Evolutionary conservation across 2,329 filamentous ascomycete species (phyloP).

Genomic region (Cytospora piceicola): DNA sequence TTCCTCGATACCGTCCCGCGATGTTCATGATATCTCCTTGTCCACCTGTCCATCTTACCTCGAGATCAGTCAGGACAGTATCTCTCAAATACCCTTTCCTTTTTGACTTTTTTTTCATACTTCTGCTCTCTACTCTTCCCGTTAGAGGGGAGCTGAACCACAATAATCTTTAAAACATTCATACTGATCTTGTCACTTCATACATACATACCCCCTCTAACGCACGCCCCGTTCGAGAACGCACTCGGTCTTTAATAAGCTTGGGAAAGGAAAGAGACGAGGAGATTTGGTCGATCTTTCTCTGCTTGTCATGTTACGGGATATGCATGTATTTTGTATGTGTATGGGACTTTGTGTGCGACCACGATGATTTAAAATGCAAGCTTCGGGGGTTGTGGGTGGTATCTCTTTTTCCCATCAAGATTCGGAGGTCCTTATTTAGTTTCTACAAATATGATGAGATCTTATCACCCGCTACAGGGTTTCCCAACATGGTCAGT

Average conservation of each 20-base stretch:
- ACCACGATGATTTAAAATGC: not conserved
- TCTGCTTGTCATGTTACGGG: not conserved
- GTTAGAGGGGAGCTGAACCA: not conserved
- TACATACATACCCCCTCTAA: not conserved
- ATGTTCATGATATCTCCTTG: slow-evolving; percentile 29
- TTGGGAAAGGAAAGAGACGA: not conserved
- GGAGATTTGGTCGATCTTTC: not conserved
- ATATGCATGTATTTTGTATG: not conserved
- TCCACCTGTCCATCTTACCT: slow-evolving; percentile 23
- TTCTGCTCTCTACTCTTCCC: not conserved
- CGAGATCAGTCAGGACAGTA: slow-evolving; percentile 26
- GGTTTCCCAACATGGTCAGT: no score
- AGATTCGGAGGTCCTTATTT: not conserved
- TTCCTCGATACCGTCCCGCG: slow-evolving; percentile 22
- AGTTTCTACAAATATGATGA: not conserved
- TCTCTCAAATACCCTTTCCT: slow-evolving; percentile 31
- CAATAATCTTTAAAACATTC: not conserved
- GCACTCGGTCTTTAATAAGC: not conserved
- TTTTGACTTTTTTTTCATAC: slow-evolving; percentile 8
- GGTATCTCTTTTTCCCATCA: not conserved
- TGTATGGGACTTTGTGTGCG: not conserved
- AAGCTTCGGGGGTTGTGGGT: not conserved
- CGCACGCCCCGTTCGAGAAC: not conserved
- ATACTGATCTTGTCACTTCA: no score
- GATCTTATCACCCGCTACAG: not conserved